A percentile compares a stretch with the other conserved stretches of the same genome.
Conservation (phyloP, 192 early-diverging fungal genomes). For the Jimgerdemannia lactiflua region DNA sequence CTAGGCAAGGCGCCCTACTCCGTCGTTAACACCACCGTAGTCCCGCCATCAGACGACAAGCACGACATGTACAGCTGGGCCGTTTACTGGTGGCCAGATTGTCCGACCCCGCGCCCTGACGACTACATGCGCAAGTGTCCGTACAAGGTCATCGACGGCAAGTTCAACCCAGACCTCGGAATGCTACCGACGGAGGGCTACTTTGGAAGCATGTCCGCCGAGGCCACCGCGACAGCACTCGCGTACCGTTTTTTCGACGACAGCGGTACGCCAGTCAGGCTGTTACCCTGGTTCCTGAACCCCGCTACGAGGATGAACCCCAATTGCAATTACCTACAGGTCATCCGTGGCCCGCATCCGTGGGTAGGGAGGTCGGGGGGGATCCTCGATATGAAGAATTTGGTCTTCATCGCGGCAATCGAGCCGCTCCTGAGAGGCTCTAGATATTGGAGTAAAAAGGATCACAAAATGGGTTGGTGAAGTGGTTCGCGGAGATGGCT, state of each 20-base stretch:
- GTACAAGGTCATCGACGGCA: too few relatives aligned
- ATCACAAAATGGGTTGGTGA: too few relatives aligned
- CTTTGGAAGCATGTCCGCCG: constrained; percentile 3
- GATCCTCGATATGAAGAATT: constrained; percentile 4
- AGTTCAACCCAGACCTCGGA: constrained; percentile 8
- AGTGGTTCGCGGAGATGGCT: too few relatives aligned
- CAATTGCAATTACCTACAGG: constrained; percentile 7
- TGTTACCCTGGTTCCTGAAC: constrained; percentile 7
- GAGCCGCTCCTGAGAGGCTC: background rate
- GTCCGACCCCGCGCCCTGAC: background rate
- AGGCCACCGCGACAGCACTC: background rate
- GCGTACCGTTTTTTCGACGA: constrained; percentile 13
- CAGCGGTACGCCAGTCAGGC: constrained; percentile 3
- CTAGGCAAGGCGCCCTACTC: constrained; percentile 1
- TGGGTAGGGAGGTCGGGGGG: constrained; percentile 4
- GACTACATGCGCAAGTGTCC: constrained; percentile 2
- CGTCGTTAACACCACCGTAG: background rate
- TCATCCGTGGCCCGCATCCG: background rate
- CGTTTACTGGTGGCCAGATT: constrained; percentile 15
- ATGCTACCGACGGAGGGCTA: constrained; percentile 1
- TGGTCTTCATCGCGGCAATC: background rate
- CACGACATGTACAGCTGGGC: constrained; percentile 9
- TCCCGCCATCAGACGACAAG: constrained; percentile 13
- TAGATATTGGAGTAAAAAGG: too few relatives aligned
- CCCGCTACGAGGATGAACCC: constrained; percentile 5